A percentile compares a stretch with the other conserved stretches of the same genome.
These are phyloP conservation scores for Colletotrichum viniferum DNA, from an alignment of 2,329 filamentous ascomycete genomes.

Conservation along the genomic window DNA sequence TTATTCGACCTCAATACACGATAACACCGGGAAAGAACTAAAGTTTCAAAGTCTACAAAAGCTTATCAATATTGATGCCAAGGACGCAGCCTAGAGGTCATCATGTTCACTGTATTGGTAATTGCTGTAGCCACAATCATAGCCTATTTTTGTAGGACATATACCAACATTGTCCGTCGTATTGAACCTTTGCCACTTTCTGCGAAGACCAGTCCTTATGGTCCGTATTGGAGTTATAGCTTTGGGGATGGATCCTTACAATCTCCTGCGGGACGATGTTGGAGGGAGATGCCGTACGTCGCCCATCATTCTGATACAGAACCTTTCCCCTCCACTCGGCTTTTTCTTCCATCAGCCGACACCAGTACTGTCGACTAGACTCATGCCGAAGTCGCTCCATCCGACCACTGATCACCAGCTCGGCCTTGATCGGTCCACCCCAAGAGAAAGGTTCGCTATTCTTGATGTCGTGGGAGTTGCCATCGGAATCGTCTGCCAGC, in stretches of 20 bases:
- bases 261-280: background rate
- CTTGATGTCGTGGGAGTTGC: fast-evolving
- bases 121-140: too few relatives aligned
- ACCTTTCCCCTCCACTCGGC: background rate
- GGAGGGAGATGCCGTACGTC: background rate
- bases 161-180: background rate
- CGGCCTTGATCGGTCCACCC: background rate
- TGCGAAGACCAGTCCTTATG: too few relatives aligned
- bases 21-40: too few relatives aligned
- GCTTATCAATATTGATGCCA: too few relatives aligned
- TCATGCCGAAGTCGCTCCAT: background rate
- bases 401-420: background rate
- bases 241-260: background rate
- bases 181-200: background rate
- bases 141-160: too few relatives aligned
- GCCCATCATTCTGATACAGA: background rate
- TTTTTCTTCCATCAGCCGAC: background rate
- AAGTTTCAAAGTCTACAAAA: too few relatives aligned
- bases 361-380: background rate
- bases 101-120: too few relatives aligned
- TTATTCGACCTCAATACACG: too few relatives aligned
- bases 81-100: too few relatives aligned
- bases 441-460: background rate
- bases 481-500: background rate
- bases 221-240: background rate